Evolutionary conservation across 2,329 filamentous ascomycete genomes (phyloP).

Genomic region (Orbilia javanica): DNA sequence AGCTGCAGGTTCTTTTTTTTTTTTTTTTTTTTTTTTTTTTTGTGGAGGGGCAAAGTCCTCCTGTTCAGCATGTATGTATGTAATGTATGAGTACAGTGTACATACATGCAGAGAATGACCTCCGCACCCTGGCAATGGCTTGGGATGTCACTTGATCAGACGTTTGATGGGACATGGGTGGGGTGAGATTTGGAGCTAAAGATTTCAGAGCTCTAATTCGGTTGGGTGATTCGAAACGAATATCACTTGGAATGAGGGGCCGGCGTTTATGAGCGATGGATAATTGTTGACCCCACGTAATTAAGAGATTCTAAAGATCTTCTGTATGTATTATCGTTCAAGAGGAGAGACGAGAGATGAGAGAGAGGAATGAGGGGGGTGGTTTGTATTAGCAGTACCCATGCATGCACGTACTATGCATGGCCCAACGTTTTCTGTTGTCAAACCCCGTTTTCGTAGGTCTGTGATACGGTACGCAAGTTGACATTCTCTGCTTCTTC

Average conservation of each 20-base stretch:
- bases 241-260: constrained; percentile 24
- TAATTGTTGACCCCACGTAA: constrained; percentile 40
- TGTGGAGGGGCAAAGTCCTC: constrained; percentile 1
- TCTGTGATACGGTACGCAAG: constrained; percentile 44
- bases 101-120: constrained; percentile 2
- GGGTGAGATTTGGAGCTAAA: constrained; percentile 28
- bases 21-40: not conserved
- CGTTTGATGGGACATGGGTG: constrained; percentile 53
- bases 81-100: not conserved
- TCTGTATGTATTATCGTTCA: not conserved
- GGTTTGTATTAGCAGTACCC: not conserved
- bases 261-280: constrained; percentile 3
- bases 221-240: constrained; percentile 48
- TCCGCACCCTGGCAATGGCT: constrained; percentile 40
- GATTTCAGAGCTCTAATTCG: constrained; percentile 26
- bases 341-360: too few relatives aligned
- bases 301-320: constrained; percentile 1
- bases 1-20: constrained; percentile 39
- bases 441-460: constrained; percentile 53
- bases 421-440: constrained; percentile 28
- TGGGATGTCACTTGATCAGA: constrained; percentile 58
- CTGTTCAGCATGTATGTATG: not conserved
- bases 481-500: not conserved
- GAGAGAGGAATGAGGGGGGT: too few relatives aligned
- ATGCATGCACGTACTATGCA: too few relatives aligned